Conservation (phyloP, 495 filamentous ascomycete genomes). For the Cenococcum geophilum region DNA sequence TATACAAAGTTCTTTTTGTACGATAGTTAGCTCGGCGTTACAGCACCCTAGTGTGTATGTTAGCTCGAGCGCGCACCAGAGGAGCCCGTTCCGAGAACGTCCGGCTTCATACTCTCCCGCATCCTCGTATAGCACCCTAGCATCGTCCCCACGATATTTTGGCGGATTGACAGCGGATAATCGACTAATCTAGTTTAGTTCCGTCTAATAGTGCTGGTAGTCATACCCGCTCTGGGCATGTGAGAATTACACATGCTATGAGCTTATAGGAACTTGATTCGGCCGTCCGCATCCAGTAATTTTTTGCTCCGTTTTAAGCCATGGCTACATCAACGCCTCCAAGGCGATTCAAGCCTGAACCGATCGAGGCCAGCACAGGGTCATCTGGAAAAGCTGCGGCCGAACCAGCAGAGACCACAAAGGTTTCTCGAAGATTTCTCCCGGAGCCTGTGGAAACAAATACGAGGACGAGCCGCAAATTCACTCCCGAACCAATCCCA, state of each 20-base stretch:
- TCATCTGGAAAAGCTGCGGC: conserved; percentile 27
- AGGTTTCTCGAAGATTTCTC: conserved; percentile 43
- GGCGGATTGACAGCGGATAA: conserved; percentile 16
- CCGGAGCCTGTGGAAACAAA: conserved; percentile 57
- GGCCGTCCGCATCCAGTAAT: conserved; percentile 1
- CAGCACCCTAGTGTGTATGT: background rate
- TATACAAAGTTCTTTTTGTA: background rate
- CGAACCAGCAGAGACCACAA: conserved; percentile 8
- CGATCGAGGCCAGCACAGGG: conserved; percentile 34
- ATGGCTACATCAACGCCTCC: conserved; percentile 15
- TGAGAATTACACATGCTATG: conserved; percentile 11
- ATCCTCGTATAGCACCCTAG: conserved; percentile 9
- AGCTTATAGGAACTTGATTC: conserved; percentile 12
- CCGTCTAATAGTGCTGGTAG: background rate
- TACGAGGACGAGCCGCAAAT: conserved; percentile 44
- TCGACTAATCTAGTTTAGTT: conserved; percentile 4
- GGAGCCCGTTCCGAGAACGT: conserved; percentile 11
- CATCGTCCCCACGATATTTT: conserved; percentile 2
- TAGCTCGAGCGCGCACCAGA: background rate
- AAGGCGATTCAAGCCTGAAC: conserved; percentile 34
- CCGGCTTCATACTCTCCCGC: conserved; percentile 25
- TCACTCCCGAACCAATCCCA: conserved; percentile 29
- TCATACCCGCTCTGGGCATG: background rate
- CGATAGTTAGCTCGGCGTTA: background rate
- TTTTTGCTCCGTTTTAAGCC: background rate